Percentiles rank a stretch among this genome's conserved stretches.
These are phyloP conservation scores for Fusarium tanahbumbuense DNA, from an alignment of 2,329 filamentous ascomycete species.

Conservation along the genomic window DNA sequence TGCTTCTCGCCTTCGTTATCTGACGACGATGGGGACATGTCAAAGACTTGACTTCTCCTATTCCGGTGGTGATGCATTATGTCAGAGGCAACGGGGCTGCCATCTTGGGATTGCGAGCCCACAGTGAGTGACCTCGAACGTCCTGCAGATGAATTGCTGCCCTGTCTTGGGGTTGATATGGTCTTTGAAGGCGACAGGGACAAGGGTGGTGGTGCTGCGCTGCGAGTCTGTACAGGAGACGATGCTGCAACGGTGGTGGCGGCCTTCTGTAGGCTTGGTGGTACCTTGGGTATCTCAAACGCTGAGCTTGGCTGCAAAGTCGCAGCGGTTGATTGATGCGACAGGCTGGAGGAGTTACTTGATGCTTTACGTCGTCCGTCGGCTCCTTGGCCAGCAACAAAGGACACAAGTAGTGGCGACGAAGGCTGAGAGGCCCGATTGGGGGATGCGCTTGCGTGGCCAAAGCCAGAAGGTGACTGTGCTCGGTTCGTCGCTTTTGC, in stretches of 20 bases:
- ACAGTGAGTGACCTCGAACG: slow-evolving; percentile 90
- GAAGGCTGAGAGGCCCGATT: slow-evolving; percentile 79
- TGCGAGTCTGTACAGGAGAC: slow-evolving; percentile 68
- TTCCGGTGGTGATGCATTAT: slow-evolving; percentile 85
- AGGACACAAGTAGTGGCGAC: slow-evolving; percentile 89
- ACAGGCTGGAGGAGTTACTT: slow-evolving; percentile 85
- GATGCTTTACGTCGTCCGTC: slow-evolving; percentile 90
- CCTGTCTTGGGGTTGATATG: slow-evolving; percentile 69
- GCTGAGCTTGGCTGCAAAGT: slow-evolving; percentile 77
- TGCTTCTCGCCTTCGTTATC: slow-evolving; percentile 96
- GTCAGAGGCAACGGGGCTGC: slow-evolving; percentile 77
- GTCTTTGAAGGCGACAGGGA: slow-evolving; percentile 73
- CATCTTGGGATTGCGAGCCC: slow-evolving; percentile 94
- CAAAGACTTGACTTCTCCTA: slow-evolving; percentile 91
- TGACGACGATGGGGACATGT: slow-evolving; percentile 96
- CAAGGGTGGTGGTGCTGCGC: slow-evolving; percentile 61
- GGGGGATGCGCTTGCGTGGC: slow-evolving; percentile 86
- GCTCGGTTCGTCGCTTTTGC: slow-evolving; percentile 83
- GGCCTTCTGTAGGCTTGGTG: slow-evolving; percentile 70
- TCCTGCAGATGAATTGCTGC: slow-evolving; percentile 70
- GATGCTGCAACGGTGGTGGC: slow-evolving; percentile 66
- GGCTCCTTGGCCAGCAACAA: slow-evolving; percentile 83
- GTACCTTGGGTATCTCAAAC: slow-evolving; percentile 76
- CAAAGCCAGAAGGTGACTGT: slow-evolving; percentile 84
- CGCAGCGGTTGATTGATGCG: slow-evolving; percentile 72